Conservation (phyloP, 495 filamentous ascomycete genomes). For the Xylaria venustula region DNA sequence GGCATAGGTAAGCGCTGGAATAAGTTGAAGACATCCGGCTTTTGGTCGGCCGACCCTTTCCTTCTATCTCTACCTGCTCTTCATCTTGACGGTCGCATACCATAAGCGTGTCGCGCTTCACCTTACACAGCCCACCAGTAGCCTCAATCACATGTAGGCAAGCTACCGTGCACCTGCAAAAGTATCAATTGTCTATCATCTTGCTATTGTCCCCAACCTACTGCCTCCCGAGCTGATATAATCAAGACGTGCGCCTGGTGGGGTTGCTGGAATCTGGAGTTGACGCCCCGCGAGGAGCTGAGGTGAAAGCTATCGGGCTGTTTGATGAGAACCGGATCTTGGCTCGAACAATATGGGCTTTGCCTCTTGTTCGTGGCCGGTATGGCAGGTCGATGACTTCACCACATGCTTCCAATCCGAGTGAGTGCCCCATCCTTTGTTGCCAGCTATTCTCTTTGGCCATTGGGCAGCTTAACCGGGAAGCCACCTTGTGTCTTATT, state of each 20-base stretch:
- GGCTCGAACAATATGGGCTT: conserved; percentile 47
- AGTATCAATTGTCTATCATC: not conserved
- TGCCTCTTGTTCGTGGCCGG: conserved; percentile 71
- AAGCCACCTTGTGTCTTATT: not conserved
- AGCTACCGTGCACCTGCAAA: not conserved
- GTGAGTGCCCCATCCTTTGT: conserved; percentile 49
- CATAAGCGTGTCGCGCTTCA: not conserved
- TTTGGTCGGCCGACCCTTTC: not conserved
- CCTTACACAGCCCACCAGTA: not conserved
- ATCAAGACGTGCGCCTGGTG: not conserved
- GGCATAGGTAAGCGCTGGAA: too few relatives aligned
- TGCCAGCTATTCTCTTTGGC: not conserved
- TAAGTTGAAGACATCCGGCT: not conserved
- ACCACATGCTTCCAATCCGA: conserved; percentile 83
- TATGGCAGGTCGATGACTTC: conserved; percentile 89
- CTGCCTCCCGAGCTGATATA: not conserved
- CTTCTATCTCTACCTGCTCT: not conserved
- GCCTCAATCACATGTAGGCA: not conserved
- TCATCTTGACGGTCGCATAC: not conserved
- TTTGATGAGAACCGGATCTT: not conserved
- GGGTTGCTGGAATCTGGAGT: conserved; percentile 9
- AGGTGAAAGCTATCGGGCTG: not conserved
- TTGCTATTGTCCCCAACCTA: not conserved
- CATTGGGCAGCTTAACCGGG: too few relatives aligned
- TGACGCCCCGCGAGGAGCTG: conserved; percentile 5